A percentile compares a stretch with the other conserved stretches of the same genome.
phyloP scores from a whole-genome alignment of 1,284 basidiomycete species.

The Moesziomyces globuligerus region DNA sequence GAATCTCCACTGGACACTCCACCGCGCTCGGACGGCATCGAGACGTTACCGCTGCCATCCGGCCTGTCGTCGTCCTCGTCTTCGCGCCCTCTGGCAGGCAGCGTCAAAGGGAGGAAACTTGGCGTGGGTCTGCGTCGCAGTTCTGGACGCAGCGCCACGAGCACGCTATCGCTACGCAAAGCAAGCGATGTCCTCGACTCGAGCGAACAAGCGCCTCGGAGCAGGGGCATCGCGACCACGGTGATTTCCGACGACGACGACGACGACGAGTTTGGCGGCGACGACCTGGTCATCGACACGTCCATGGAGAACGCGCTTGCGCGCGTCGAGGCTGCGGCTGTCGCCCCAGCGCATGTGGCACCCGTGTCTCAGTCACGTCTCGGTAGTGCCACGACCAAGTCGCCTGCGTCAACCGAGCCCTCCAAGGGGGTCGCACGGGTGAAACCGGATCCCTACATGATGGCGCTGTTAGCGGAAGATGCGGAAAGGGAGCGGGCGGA shows the following conservation, averaged over 20 bases:
- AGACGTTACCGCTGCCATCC: slow-evolving; percentile 6
- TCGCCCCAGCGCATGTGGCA: slow-evolving; percentile 1
- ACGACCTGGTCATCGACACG: slow-evolving; percentile 20
- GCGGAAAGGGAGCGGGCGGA: background rate
- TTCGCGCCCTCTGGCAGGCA: slow-evolving; percentile 14
- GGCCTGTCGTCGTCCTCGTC: slow-evolving; percentile 17
- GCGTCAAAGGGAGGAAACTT: slow-evolving; percentile 28
- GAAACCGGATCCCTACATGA: slow-evolving; percentile 16
- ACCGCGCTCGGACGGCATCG: slow-evolving; percentile 10
- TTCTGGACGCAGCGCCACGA: slow-evolving; percentile 17
- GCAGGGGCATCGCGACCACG: slow-evolving; percentile 20
- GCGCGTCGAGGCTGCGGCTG: slow-evolving; percentile 23
- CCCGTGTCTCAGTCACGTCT: no score
- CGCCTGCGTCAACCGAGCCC: background rate
- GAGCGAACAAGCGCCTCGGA: slow-evolving; percentile 8
- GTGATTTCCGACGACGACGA: slow-evolving; percentile 13
- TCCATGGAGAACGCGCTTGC: slow-evolving; percentile 24
- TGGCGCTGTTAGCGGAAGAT: slow-evolving; percentile 9
- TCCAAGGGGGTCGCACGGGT: background rate
- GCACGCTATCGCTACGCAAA: slow-evolving; percentile 19
- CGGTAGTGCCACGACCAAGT: no score
- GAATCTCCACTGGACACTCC: slow-evolving; percentile 1
- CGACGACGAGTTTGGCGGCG: slow-evolving; percentile 22
- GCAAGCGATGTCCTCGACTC: slow-evolving; percentile 8
- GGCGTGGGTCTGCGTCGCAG: slow-evolving; percentile 16